Base-by-base conservation (phyloP, 176 grass and related monocot species). In the Themeda triandra region DNA sequence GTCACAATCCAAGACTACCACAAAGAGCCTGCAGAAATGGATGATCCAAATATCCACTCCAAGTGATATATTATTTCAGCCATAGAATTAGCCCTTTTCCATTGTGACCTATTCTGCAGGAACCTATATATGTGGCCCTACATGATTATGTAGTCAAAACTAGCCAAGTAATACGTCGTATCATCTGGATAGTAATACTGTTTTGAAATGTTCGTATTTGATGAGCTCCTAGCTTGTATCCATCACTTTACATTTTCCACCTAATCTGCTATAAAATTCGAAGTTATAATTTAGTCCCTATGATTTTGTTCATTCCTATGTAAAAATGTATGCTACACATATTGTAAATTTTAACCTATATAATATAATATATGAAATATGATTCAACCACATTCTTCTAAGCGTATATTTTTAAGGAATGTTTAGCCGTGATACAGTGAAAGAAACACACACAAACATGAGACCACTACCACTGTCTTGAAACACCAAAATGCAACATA, bases 401-500 rank as follows among this genome's bases (percentile, higher is more conserved):
- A 60, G 42, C 14, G 21, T 21, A 51, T 6, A 69, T 18, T 12
- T 0, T 80, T 28, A 18, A 0, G 15, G 18, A 21, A 49, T 23
- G 27, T 21, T 0, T 3, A 51, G 3, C 4, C 2, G 0, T 23
- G n/a, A 24, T n/a, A 24, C 0, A 1, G 24, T 0, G 3, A 24
- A 59, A 24, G 2, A 58, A n/a, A 10, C 8, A 59, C 54, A 59
- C 9, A 59, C 54, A 24, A 24, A 24, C 2, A 3, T 9, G 23
- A 59, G 23, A 23, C 0, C 8, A 58, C 21, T n/a, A 58, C 8
- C 8, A 12, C 1, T 4, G 33, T 5, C 33, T 35, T 35, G 0
- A 24, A 19, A 40, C 13, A 3, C 13, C 56, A 64, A 64, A 78
- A 51, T 4, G 0, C 3, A 11, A 19, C 8, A 30, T 18, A 0